Evolutionary conservation across 176 grass and related monocot species (phyloP).

Genomic region (Zea mays): Zm-B73-REFERENCE-NAM-5.0 NC_050097.1:221938501-221939000

Average conservation of each 20-base stretch:
- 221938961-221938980: not conserved
- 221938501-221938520: conserved; percentile 68
- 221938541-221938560: conserved; percentile 39
- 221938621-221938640: conserved; percentile 67
- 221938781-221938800: conserved; percentile 37
- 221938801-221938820: conserved; percentile 58
- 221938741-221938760: conserved; percentile 97
- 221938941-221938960: conserved; percentile 24
- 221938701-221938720: conserved; percentile 77
- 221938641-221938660: conserved; percentile 56
- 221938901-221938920: conserved; percentile 11
- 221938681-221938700: conserved; percentile 59
- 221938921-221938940: conserved; percentile 15
- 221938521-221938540: conserved; percentile 41
- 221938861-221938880: conserved; percentile 17
- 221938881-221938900: conserved; percentile 5
- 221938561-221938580: conserved; percentile 32
- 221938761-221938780: conserved; percentile 45
- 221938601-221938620: conserved; percentile 69
- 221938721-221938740: conserved; percentile 65
- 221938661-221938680: conserved; percentile 49
- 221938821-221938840: conserved; percentile 50
- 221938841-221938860: conserved; percentile 6
- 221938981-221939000: conserved; percentile 31
- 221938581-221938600: conserved; percentile 59